phyloP scores from a whole-genome alignment of 768 basidiomycete genomes.

The Lactifluus subvellereus region DNA sequence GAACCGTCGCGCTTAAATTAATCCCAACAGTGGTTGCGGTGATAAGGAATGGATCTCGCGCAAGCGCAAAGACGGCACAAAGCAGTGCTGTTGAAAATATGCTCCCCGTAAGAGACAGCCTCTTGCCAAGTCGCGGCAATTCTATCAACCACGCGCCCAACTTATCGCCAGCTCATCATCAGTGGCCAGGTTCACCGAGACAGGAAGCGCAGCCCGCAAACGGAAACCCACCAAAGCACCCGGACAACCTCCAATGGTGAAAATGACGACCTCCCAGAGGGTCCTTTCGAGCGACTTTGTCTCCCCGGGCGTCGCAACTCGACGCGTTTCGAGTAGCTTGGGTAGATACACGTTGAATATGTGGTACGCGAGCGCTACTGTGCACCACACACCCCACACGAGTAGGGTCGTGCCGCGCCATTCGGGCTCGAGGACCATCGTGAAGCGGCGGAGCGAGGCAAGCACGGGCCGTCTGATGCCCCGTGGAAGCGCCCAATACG shows the following conservation, averaged over 20 bases:
- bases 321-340: constrained; percentile 68
- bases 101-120: constrained; percentile 66
- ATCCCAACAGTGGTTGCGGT: constrained; percentile 70
- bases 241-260: constrained; percentile 78
- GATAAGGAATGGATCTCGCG: constrained; percentile 51
- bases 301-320: constrained; percentile 3
- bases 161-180: constrained; percentile 33
- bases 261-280: constrained; percentile 83
- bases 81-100: constrained; percentile 73
- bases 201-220: background rate
- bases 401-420: constrained; percentile 74
- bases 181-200: background rate
- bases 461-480: constrained; percentile 53
- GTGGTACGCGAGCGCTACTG: constrained; percentile 74
- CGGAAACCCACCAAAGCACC: constrained; percentile 62
- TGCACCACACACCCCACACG: constrained; percentile 74
- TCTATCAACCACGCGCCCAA: constrained; percentile 85
- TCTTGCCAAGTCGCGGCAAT: constrained; percentile 51
- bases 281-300: constrained; percentile 52
- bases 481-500: constrained; percentile 45
- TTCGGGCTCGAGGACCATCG: constrained; percentile 65
- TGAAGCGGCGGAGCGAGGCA: constrained; percentile 64
- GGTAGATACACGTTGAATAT: constrained; percentile 94
- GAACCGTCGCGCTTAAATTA: constrained; percentile 66
- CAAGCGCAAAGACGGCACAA: constrained; percentile 63